Evolutionary conservation across 768 basidiomycete genomes (phyloP), one percentile per base, ranked within the genome.

Genomic region (Infundibulicybe gibba): DNA sequence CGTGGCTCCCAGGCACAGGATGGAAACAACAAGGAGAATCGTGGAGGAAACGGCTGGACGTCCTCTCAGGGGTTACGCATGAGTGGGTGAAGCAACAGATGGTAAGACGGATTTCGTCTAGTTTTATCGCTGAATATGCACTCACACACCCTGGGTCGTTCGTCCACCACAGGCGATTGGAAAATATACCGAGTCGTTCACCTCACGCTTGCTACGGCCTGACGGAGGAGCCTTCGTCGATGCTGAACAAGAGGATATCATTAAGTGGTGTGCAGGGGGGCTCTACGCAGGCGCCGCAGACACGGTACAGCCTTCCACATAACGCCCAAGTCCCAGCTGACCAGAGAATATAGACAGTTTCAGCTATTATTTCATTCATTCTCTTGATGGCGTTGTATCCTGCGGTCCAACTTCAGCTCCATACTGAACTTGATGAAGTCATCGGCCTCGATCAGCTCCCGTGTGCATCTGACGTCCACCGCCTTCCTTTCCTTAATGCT

Each of bases 181-280:
- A 3, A 54, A 51, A 2, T 60, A 67, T 39, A 52, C 52, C 33
- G 62, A 71, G n/a, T 79, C 72, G 15, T 76, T 79, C 46, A 73
- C 72, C 6, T 74, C 70, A 47, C 52, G 64, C 48, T 58, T 67
- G 32, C 59, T 77, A 38, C 57, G 47, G 13, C 59, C 61, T 11
- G 55, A 61, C 10, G 61, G 52, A 10, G 31, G 37, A 44, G 42
- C 52, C 33, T 45, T 54, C 19, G 50, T 59, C 19, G 56, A 56
- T 30, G 45, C 65, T 13, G 67, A 67, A 25, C 60, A 71, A 12
- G 76, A 77, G 48, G 70, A 72, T 5, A 63, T 75, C 21, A 64
- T 77, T 14, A 75, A 72, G 50, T 77, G 76, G 65, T 70, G 72
- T 33, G 74, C 77, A 16, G 76, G 70, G 1, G 75, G 72, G 2